Evolutionary conservation across 164 flowering plant genomes (phyloP).

Genomic region (Vitis cinerea): DNA sequence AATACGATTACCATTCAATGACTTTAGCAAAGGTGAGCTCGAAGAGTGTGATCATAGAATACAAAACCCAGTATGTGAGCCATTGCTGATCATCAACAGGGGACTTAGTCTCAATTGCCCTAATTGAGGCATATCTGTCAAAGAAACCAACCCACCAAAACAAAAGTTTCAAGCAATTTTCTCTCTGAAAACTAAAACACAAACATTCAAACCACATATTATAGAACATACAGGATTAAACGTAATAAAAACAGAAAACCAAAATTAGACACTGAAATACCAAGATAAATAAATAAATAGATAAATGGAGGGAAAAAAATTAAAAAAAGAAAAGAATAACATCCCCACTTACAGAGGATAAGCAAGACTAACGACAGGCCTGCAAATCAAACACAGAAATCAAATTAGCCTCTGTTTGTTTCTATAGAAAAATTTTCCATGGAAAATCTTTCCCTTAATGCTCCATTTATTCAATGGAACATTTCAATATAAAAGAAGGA

Average conservation of each 20-base stretch:
- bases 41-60: slow-evolving; percentile 78
- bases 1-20: slow-evolving; percentile 58
- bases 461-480: too few relatives aligned
- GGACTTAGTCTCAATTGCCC: slow-evolving; percentile 82
- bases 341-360: slow-evolving; percentile 82
- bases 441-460: background rate
- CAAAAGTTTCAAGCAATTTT: background rate
- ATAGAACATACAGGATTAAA: background rate
- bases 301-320: background rate
- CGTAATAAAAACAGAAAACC: background rate
- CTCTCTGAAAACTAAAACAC: background rate
- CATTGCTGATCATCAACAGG: slow-evolving; percentile 79
- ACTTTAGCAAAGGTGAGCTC: slow-evolving; percentile 79
- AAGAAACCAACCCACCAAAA: slow-evolving; percentile 5
- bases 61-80: slow-evolving; percentile 87
- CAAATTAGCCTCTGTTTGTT: slow-evolving; percentile 10
- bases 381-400: slow-evolving; percentile 38
- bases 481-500: too few relatives aligned
- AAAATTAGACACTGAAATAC: background rate
- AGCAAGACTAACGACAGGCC: slow-evolving; percentile 80
- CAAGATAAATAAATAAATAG: background rate
- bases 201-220: background rate
- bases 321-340: background rate
- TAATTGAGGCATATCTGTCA: slow-evolving; percentile 77
- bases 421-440: background rate